These are phyloP conservation scores for Aspergillus egyptiacus DNA, from an alignment of 495 filamentous ascomycete species.

Conservation along the genomic window DNA sequence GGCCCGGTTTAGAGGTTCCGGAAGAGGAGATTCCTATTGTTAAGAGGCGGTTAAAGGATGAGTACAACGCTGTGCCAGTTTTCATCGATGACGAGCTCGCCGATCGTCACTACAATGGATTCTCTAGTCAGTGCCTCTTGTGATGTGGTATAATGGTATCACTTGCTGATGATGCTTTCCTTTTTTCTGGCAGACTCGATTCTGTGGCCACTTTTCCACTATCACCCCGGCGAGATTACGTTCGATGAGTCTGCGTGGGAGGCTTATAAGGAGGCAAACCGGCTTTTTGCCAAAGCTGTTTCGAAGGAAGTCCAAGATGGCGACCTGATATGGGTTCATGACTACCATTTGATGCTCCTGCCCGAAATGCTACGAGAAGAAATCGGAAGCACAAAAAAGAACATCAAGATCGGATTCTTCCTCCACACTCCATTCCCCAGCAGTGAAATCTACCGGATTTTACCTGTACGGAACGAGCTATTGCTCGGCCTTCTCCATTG, in stretches of 20 bases:
- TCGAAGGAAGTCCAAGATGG: conserved; percentile 78
- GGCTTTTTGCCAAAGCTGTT: conserved; percentile 77
- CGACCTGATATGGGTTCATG: conserved; percentile 94
- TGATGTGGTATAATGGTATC: not conserved
- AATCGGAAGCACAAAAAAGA: conserved; percentile 64
- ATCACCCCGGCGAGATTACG: conserved; percentile 94
- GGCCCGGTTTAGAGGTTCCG: conserved; percentile 84
- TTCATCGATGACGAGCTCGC: conserved; percentile 75
- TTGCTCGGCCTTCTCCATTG: conserved; percentile 80
- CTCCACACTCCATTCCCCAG: conserved; percentile 97
- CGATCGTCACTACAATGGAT: conserved; percentile 80
- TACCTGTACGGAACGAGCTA: conserved; percentile 86
- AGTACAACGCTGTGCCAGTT: conserved; percentile 68
- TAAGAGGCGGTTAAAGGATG: conserved; percentile 60
- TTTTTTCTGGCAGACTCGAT: conserved; percentile 67
- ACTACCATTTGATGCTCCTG: conserved; percentile 96
- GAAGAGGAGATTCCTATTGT: conserved; percentile 60
- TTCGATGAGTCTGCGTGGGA: conserved; percentile 93
- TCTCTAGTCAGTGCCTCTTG: conserved; percentile 61
- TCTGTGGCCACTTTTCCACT: conserved; percentile 96
- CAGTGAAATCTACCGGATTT: conserved; percentile 91
- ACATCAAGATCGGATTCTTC: conserved; percentile 96
- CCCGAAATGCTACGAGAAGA: conserved; percentile 90
- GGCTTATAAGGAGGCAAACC: conserved; percentile 87
- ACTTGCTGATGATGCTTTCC: conserved; percentile 13